Conservation (phyloP, 495 filamentous ascomycete species). For the Hypoxylon subgilvum region DNA sequence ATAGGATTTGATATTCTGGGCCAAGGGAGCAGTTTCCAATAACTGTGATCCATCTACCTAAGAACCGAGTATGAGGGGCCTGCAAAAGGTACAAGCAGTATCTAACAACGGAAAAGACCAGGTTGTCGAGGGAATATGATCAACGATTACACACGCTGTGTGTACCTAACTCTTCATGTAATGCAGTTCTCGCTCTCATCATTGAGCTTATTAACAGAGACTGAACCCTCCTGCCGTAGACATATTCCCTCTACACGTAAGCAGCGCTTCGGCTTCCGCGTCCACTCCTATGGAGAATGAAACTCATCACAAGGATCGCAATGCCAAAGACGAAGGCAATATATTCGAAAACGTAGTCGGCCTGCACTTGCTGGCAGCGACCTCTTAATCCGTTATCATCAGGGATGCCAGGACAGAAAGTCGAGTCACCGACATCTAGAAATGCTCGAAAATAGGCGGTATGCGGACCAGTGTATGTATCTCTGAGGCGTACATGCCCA, state of each 20-base stretch:
- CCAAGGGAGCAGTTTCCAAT: no score
- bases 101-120: no score
- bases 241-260: neutral
- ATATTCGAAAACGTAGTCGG: constrained; percentile 48
- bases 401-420: constrained; percentile 26
- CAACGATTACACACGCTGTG: no score
- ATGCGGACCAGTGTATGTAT: no score
- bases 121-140: no score
- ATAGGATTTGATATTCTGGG: no score
- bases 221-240: neutral
- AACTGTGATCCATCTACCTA: no score
- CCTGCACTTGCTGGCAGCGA: constrained; percentile 44
- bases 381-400: constrained; percentile 11
- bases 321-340: constrained; percentile 38
- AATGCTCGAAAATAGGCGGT: no score
- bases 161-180: neutral
- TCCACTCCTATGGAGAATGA: neutral
- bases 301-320: constrained; percentile 32
- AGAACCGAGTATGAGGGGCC: no score
- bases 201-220: neutral
- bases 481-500: no score
- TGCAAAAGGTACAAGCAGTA: no score
- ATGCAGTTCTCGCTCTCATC: neutral
- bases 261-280: neutral
- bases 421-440: neutral